Conservation (phyloP, 257 asterid genomes). For the Perilla frutescens region DNA sequence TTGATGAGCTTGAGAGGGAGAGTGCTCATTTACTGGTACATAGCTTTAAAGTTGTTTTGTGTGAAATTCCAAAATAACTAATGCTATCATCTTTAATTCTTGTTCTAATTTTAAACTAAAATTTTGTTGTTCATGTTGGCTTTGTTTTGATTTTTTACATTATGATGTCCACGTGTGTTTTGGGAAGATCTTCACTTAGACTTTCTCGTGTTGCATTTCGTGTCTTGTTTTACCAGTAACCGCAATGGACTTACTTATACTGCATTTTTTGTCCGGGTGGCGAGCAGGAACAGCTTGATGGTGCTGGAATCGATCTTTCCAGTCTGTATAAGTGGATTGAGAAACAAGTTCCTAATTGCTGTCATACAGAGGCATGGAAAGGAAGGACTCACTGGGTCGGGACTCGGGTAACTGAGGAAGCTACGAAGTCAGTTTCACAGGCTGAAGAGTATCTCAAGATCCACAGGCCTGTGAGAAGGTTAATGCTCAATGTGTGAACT, state of each 20-base stretch:
- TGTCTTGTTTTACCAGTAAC: background rate
- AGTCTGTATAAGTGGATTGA: constrained; percentile 79
- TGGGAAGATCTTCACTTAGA: background rate
- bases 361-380: constrained; percentile 77
- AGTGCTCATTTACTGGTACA: constrained; percentile 63
- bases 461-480: constrained; percentile 74
- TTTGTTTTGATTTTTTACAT: background rate
- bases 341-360: constrained; percentile 62
- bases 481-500: constrained; percentile 16
- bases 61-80: background rate
- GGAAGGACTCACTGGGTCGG: constrained; percentile 80
- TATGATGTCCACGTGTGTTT: background rate
- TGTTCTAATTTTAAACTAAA: background rate
- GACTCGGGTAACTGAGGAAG: constrained; percentile 49
- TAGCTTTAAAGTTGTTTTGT: background rate
- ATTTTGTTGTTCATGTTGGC: background rate
- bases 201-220: background rate
- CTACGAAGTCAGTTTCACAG: constrained; percentile 48
- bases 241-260: background rate
- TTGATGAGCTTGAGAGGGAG: constrained; percentile 74
- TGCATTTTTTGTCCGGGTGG: background rate
- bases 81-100: background rate
- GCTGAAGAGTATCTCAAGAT: constrained; percentile 70
- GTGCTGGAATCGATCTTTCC: constrained; percentile 76
- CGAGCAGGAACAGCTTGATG: constrained; percentile 78